phyloP scores from a whole-genome alignment of 371 early-diverging fungal genomes.

The Syncephalastrum racemosum region DNA sequence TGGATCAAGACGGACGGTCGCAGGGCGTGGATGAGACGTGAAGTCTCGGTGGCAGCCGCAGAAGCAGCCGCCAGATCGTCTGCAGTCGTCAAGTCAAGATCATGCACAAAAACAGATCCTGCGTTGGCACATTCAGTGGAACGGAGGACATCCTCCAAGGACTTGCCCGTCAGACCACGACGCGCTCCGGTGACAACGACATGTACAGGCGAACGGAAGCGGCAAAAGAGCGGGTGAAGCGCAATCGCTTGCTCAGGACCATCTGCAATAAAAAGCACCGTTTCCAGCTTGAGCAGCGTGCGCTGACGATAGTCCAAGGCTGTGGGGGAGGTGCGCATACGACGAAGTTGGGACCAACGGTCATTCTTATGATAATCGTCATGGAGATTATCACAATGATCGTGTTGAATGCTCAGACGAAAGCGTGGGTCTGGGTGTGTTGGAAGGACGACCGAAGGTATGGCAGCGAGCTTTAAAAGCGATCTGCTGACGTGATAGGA shows the following conservation, averaged over 20 bases:
- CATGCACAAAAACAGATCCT: constrained; percentile 17
- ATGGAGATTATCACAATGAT: too few species aligned
- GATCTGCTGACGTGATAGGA: constrained; percentile 36
- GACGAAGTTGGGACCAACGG: too few species aligned
- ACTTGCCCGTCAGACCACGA: constrained; percentile 20
- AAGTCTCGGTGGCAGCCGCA: constrained; percentile 10
- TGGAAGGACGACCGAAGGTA: constrained; percentile 36
- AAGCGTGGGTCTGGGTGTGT: constrained; percentile 9
- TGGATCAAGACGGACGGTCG: constrained; percentile 26
- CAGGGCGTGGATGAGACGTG: constrained; percentile 17
- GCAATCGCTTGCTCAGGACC: constrained; percentile 29
- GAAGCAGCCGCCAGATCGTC: constrained; percentile 12
- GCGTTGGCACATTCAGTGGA: constrained; percentile 9
- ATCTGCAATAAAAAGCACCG: constrained; percentile 28
- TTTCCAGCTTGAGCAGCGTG: constrained; percentile 10
- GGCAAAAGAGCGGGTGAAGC: constrained; percentile 33
- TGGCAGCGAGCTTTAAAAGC: constrained; percentile 22
- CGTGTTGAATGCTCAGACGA: background rate
- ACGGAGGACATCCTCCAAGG: constrained; percentile 15
- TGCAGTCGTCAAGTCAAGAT: constrained; percentile 18
- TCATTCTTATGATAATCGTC: too few species aligned
- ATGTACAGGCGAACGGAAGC: constrained; percentile 21
- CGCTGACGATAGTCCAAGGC: constrained; percentile 20
- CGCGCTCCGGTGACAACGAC: constrained; percentile 25
- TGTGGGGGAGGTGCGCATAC: constrained; percentile 11